Conservation (phyloP, 2,329 filamentous ascomycete genomes). For the Trichoderma aggressivum region DNA sequence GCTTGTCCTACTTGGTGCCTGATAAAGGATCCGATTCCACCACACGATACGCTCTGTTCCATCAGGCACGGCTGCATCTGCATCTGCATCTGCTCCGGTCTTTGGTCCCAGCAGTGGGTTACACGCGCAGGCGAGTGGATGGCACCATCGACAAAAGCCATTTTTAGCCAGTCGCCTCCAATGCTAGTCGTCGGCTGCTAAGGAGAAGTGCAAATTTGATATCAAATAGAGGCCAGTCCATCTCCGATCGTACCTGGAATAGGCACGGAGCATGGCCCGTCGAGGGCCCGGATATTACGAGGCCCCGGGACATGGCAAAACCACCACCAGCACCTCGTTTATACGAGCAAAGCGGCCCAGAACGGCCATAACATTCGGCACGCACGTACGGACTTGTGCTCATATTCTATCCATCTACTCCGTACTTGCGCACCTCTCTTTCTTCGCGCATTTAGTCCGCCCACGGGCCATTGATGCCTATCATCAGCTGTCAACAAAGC, state of each 20-base stretch:
- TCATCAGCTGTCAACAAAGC: neutral
- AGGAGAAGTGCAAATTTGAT: neutral
- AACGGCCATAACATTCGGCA: neutral
- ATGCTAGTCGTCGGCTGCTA: neutral
- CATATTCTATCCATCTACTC: neutral
- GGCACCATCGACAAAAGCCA: slow-evolving; percentile 1
- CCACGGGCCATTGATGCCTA: neutral
- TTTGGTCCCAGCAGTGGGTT: neutral
- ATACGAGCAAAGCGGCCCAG: neutral
- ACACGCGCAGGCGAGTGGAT: neutral
- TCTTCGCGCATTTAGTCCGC: neutral
- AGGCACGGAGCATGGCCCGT: neutral
- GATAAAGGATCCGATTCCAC: neutral
- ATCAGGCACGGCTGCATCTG: neutral
- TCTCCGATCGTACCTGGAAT: slow-evolving; percentile 12
- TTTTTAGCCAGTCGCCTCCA: neutral
- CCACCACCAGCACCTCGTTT: neutral
- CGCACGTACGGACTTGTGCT: neutral
- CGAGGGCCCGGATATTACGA: slow-evolving; percentile 7
- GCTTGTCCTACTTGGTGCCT: neutral
- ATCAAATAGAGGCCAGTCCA: neutral
- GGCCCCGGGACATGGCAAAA: neutral
- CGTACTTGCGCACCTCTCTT: neutral
- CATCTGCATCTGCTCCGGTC: neutral
- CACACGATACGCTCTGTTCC: neutral